Base-by-base conservation (phyloP, 1,284 basidiomycete genomes). In the Porogramme epimiltina region DNA sequence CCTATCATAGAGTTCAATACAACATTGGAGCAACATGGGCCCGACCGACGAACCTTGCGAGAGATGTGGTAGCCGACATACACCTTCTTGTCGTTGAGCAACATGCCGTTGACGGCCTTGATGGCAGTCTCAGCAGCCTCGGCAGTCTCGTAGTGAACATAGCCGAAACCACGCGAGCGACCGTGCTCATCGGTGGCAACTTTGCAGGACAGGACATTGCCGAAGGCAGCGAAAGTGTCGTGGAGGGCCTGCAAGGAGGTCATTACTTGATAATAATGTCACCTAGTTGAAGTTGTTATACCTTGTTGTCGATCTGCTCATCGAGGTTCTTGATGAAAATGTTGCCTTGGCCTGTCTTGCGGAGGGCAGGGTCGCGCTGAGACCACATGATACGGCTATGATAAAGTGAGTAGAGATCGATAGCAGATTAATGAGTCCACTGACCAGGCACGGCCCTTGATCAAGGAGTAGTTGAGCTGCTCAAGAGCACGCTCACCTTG, bases 291-390 rank as follows among this genome's bases (percentile, higher is more conserved):
- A 16, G 19, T 23, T 22, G 23, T 31, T 47, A 47, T 50, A 89
- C 89, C 87, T 99, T 99, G 85, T 99, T 99, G 79, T 99, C 97
- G 65, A 99, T 99, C 59, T 83, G 82, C 74, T 97, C 93, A 72
- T 99, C 97, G 63, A 99, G 79, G 79, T 99, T 99, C 82, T 99
- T 99, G 81, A 99, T 99, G 79, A 99, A 99, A 70, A 99, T 96
- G 77, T 99, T 99, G 74, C 97, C 97, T 78, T 98, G 95, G 62
- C 95, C 95, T 61, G 95, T 98, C 85, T 99, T 98, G 76, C 97
- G 94, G 68, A 99, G 86, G 65, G 94, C 93, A 58, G 97, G 97
- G 80, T 99, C 97, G 72, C 97, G 93, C 85, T 99, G 96, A 68
- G 95, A 98, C 95, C 97, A 98, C 97, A 99, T 99, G 81, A 99